Evolutionary conservation across 2,329 filamentous ascomycete genomes (phyloP).

Genomic region (Trichocomaceae sp.): DNA sequence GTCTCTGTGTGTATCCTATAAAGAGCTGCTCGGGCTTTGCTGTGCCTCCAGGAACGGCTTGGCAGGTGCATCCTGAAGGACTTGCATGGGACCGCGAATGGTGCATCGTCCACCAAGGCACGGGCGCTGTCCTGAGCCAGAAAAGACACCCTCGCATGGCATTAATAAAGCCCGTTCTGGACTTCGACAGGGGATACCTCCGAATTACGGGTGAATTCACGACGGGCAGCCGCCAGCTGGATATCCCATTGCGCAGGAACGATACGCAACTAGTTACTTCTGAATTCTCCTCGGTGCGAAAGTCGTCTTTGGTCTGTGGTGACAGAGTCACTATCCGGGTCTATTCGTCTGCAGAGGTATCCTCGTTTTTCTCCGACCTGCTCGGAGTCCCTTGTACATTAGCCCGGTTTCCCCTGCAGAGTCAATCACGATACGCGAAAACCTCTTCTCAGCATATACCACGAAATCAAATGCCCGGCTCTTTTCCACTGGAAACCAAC

Average conservation of each 20-base stretch:
- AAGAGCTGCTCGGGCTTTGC: conserved; percentile 84
- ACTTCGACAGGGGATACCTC: conserved; percentile 62
- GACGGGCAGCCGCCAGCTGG: conserved; percentile 26
- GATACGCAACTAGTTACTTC: conserved; percentile 54
- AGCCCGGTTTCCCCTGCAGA: conserved; percentile 71
- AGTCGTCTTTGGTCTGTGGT: conserved; percentile 69
- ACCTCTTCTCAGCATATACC: conserved; percentile 40
- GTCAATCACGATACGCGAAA: conserved; percentile 61
- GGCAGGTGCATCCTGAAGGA: conserved; percentile 76
- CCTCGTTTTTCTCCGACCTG: conserved; percentile 67
- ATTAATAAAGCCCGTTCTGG: conserved; percentile 66
- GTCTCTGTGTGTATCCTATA: conserved; percentile 75
- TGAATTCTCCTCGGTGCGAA: conserved; percentile 38
- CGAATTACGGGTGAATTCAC: conserved; percentile 45
- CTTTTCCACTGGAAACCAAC: conserved; percentile 43
- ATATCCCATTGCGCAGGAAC: conserved; percentile 31
- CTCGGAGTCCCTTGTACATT: conserved; percentile 75
- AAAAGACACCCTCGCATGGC: conserved; percentile 87
- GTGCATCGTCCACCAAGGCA: conserved; percentile 85
- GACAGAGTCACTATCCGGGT: conserved; percentile 65
- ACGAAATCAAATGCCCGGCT: conserved; percentile 41
- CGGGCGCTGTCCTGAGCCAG: conserved; percentile 76
- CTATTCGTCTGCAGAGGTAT: conserved; percentile 61
- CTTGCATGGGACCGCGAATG: conserved; percentile 94
- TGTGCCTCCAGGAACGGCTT: conserved; percentile 57